Percentiles rank a stretch among this genome's conserved stretches.
These are phyloP conservation scores for Aspergillus sp. DNA, from an alignment of 2,329 filamentous ascomycete species.

Conservation along the genomic window DNA sequence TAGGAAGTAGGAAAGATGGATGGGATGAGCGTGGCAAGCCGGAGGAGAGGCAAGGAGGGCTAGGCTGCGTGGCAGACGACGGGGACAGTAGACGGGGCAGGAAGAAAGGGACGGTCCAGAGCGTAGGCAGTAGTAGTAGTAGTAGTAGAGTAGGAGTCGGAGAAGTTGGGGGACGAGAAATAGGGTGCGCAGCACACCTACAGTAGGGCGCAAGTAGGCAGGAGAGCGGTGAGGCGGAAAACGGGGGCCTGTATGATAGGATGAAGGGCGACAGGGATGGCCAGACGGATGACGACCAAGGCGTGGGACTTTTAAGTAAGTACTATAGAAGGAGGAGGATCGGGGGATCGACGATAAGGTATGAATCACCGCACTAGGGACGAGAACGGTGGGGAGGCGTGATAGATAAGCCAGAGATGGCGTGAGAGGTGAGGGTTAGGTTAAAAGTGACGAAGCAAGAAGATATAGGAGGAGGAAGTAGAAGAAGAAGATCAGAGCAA, in stretches of 20 bases:
- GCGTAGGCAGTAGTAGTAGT: neutral
- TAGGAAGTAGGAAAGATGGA: neutral
- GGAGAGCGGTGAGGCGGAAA: slow-evolving; percentile 26
- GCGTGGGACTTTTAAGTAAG: neutral
- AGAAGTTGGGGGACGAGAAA: neutral
- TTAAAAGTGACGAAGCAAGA: slow-evolving; percentile 1
- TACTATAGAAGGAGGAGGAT: neutral
- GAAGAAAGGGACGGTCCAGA: neutral
- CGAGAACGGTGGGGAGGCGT: neutral
- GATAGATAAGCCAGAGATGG: slow-evolving; percentile 2
- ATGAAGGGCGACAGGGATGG: slow-evolving; percentile 13
- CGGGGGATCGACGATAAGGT: neutral
- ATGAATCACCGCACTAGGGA: neutral
- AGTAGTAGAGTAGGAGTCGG: neutral
- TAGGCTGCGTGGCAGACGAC: neutral
- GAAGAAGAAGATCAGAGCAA: slow-evolving; percentile 2
- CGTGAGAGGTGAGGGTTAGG: neutral
- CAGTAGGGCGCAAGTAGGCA: slow-evolving; percentile 4
- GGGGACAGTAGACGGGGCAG: neutral
- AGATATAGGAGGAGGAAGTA: neutral
- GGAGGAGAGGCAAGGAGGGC: neutral
- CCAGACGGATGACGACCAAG: slow-evolving; percentile 10
- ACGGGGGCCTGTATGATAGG: slow-evolving; percentile 14
- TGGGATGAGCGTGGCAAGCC: neutral
- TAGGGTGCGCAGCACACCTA: slow-evolving; percentile 2